Evolutionary conservation across 225 moss, liverwort and hornwort species (phyloP), one percentile per base, ranked within the genome.

Genomic region (Marchantia polymorpha): DNA sequence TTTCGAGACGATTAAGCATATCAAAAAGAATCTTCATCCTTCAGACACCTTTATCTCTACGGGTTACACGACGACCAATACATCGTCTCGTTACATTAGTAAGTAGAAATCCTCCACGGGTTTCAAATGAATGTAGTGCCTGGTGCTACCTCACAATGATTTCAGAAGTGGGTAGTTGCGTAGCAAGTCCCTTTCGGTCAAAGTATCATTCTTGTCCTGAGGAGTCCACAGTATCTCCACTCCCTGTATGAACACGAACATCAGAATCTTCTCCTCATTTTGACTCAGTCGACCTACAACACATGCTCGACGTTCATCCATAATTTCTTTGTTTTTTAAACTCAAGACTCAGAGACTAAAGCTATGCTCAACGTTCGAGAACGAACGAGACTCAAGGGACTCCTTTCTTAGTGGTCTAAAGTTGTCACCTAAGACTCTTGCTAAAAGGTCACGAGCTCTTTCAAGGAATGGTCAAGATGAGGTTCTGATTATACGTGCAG

Each of bases 181-280:
- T 27, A 95, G 89, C 65, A 95, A 83, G 75, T 95, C 95, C 74
- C 90, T 85, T 81, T 95, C 95, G 26, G 86, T 93, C 74, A 95
- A 66, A 11, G 93, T 91, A 64, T 95, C 95, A 73, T 85, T 88
- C 72, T 92, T 93, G 64, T 95, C 91, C 79, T 93, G 95, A 29
- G 95, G 95, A 74, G 95, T 95, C 95, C 95, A 95, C 46, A 95
- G 78, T 69, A 95, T 91, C 81, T 95, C 95, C 39, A 93, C 95
- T 70, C 90, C 95, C 93, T 94, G 90, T 82, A 82, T 39, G 20
- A 29, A 73, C 23, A 54, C 8, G 47, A 75, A 6, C 7, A 75
- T 8, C 39, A 39, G 39, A 39, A 39, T 39, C 39, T 39, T 39
- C 39, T 5, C 39, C 39, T 39, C 39, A 39, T 39, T 39, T 5